Base-by-base conservation (phyloP, 2,329 filamentous ascomycete species). In the Colletotrichum noveboracense region DNA sequence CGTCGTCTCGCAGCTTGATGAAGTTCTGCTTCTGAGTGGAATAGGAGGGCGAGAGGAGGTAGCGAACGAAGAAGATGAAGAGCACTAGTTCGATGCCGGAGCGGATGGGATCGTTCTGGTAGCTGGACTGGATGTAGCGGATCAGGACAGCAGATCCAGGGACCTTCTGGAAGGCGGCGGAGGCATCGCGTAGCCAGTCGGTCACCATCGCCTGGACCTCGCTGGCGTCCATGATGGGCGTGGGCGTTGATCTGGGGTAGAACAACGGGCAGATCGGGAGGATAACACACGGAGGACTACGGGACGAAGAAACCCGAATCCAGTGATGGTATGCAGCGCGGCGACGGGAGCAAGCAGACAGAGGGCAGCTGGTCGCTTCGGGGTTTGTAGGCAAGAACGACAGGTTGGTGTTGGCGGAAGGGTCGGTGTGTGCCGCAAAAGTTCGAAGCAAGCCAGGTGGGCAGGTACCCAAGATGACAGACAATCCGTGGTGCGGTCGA, bases 41-140 rank as follows among this genome's bases (percentile, higher is more conserved):
- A 86, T 99, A 99, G 69, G 95, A 96, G 1, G 96, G 96, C 77
- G 96, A 94, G 77, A 98, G 89, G 70, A 99, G 89, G 85, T 99
- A 99, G 78, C 96, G 93, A 74, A 99, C 94, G 78, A 97, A 97
- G 87, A 99, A 99, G 70, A 99, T 92, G 80, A 99, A 95, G 75
- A 99, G 90, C 79, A 98, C 93, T 66, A 99, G 89, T 86, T 99
- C 97, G 79, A 99, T 95, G 52, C 95, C 95, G 68, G 95, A 98
- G 70, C 97, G 94, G 72, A 98, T 92, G 12, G 97, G 97, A 81
- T 99, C 97, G 83, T 99, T 94, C 87, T 99, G 97, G 88, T 99
- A 98, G 84, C 96, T 98, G 74, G 96, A 98, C 85, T 95, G 95
- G 83, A 99, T 96, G 86, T 99, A 99, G 77, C 97, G 95, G 80